Evolutionary conservation across 1,284 basidiomycete genomes (phyloP).

Genomic region (Macrocystidia cucumis): DNA sequence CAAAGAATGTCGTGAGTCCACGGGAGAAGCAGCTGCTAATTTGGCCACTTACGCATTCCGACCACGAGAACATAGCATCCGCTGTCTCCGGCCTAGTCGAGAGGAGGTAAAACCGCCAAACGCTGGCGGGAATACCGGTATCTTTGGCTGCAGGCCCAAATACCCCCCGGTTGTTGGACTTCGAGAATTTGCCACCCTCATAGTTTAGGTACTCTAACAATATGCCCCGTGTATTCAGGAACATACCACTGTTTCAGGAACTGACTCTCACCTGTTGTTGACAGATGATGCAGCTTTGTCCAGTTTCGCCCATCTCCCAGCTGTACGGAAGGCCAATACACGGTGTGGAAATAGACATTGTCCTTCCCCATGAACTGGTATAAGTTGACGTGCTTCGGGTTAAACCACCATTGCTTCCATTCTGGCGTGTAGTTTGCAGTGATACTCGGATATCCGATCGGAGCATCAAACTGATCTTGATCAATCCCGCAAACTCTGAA

Average conservation of each 20-base stretch:
- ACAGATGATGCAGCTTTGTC: slow-evolving; percentile 94
- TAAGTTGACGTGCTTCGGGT: slow-evolving; percentile 84
- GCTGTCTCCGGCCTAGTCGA: slow-evolving; percentile 91
- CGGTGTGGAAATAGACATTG: slow-evolving; percentile 97
- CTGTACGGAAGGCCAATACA: slow-evolving; percentile 91
- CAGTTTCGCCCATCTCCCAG: slow-evolving; percentile 88
- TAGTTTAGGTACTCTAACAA: slow-evolving; percentile 91
- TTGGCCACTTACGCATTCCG: slow-evolving; percentile 76
- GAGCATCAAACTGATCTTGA: slow-evolving; percentile 82
- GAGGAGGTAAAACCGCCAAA: slow-evolving; percentile 97
- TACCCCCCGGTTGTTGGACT: slow-evolving; percentile 94
- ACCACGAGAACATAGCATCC: slow-evolving; percentile 97
- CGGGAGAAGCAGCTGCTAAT: no score
- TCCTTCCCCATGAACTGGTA: slow-evolving; percentile 99
- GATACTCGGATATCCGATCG: slow-evolving; percentile 96
- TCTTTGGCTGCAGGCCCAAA: slow-evolving; percentile 95
- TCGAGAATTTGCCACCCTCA: slow-evolving; percentile 98
- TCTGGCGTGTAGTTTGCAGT: slow-evolving; percentile 93
- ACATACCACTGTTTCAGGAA: background rate
- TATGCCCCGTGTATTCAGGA: slow-evolving; percentile 2
- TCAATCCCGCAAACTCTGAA: slow-evolving; percentile 8
- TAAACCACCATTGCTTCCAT: slow-evolving; percentile 98
- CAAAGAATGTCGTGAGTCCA: no score
- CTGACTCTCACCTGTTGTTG: slow-evolving; percentile 72
- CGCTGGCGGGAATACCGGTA: slow-evolving; percentile 87